Evolutionary conservation across 176 grass and related monocot genomes (phyloP).

Genomic region (Paspalum notatum): DNA sequence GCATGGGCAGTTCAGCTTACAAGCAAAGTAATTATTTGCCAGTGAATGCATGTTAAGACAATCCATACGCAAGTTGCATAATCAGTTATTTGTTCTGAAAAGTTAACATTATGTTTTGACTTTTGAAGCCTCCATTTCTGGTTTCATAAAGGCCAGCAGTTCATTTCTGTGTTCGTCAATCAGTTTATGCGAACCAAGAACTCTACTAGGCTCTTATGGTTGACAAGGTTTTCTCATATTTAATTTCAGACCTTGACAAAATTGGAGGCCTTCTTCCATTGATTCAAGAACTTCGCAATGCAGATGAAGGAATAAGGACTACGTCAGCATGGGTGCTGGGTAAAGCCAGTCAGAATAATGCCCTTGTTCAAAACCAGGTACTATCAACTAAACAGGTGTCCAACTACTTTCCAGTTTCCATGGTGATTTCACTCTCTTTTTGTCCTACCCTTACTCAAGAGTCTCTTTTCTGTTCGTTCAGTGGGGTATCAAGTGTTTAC

Average conservation of each 20-base stretch:
- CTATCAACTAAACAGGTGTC: background rate
- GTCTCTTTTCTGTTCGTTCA: background rate
- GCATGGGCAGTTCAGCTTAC: background rate
- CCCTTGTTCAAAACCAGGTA: conserved; percentile 88
- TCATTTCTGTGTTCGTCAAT: too few species aligned
- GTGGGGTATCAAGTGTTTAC: background rate
- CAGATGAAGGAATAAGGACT: conserved; percentile 61
- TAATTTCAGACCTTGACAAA: conserved; percentile 72
- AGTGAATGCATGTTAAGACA: background rate
- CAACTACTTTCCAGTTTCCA: background rate
- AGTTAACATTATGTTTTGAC: background rate
- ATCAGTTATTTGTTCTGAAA: conserved; percentile 3
- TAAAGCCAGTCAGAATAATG: conserved; percentile 82
- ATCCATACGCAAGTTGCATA: background rate
- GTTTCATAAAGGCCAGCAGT: background rate
- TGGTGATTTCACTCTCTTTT: background rate
- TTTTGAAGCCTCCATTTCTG: background rate
- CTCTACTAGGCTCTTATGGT: background rate
- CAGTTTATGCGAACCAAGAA: background rate
- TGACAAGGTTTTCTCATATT: background rate
- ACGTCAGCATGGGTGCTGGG: conserved; percentile 75
- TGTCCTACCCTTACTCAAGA: background rate
- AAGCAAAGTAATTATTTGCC: background rate
- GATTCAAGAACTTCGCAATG: conserved; percentile 66
- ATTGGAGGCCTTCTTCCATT: conserved; percentile 63